These are phyloP conservation scores for Venustampulla echinocandica DNA, from an alignment of 495 filamentous ascomycete species.

Conservation along the genomic window DNA sequence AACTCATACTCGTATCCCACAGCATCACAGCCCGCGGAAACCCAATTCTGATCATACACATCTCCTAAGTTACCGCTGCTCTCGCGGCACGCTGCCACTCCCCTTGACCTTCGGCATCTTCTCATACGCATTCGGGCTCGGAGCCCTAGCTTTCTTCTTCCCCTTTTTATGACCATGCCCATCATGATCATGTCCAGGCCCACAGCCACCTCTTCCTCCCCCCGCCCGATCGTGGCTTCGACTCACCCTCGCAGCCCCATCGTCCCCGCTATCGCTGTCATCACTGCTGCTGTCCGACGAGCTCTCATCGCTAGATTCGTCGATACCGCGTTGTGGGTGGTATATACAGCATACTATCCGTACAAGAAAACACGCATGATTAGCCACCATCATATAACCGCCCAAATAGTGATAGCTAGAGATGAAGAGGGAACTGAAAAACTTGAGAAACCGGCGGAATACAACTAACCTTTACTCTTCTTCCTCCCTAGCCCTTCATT, in stretches of 20 bases:
- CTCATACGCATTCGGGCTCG: slow-evolving; percentile 92
- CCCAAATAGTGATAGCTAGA: too few relatives aligned
- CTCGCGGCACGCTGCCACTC: too few relatives aligned
- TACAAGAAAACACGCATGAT: neutral
- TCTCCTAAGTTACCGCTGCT: too few relatives aligned
- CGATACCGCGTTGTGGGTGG: slow-evolving; percentile 71
- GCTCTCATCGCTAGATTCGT: slow-evolving; percentile 77
- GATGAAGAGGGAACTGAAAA: too few relatives aligned
- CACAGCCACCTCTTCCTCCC: slow-evolving; percentile 23
- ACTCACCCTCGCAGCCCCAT: slow-evolving; percentile 22
- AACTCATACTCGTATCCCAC: too few relatives aligned
- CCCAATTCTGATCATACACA: too few relatives aligned
- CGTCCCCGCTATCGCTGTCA: slow-evolving; percentile 49
- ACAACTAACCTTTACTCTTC: slow-evolving; percentile 91
- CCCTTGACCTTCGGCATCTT: slow-evolving; percentile 62
- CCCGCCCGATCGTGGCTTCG: too few relatives aligned
- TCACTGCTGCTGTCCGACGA: slow-evolving; percentile 54
- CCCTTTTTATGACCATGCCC: slow-evolving; percentile 23
- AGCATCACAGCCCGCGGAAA: too few relatives aligned
- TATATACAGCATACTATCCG: slow-evolving; percentile 92
- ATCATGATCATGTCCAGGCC: slow-evolving; percentile 18
- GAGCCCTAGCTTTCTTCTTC: slow-evolving; percentile 38
- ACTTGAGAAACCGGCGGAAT: too few relatives aligned
- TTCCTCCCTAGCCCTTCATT: slow-evolving; percentile 95
- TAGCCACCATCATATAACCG: neutral